Base-by-base conservation (phyloP, 176 grass and related monocot species). In the Melocanna baccifera region DNA sequence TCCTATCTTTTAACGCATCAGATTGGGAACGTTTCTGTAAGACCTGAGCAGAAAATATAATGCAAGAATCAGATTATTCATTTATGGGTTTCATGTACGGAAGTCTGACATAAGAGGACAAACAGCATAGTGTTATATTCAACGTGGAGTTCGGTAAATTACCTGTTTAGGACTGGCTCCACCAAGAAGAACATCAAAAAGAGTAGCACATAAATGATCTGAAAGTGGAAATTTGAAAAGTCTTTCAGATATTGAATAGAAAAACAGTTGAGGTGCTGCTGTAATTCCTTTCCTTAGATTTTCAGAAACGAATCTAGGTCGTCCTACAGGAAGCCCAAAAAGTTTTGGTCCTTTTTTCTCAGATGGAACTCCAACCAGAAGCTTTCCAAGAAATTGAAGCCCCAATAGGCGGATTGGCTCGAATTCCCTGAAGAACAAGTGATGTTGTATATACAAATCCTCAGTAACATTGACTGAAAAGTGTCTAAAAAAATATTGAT, bases 111-210 rank as follows among this genome's bases (percentile, higher is more conserved):
- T 36, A 12, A 81, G 62, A 77, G 19, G 56, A 80, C 45, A 80
- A 32, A 81, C 12, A 87, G 3, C 55, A 62, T 52, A 61, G 36
- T n/a, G 78, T 20, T 66, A 64, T 25, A 70, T 30, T 66, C 32
- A 62, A 57, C 32, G 57, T 51, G 34, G 71, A 78, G 72, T 78
- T 71, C 56, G 71, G 20, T 6, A 71, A 85, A 45, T 59, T 84
- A 98, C 96, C 96, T 98, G 96, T 86, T 98, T 95, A 90, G 96
- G 96, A 81, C 96, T 98, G 77, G 96, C 93, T 86, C 96, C 96
- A 64, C 96, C 96, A 93, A 98, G 96, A 88, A 98, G 93, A 83
- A 95, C 87, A 84, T 95, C 92, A 91, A 98, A 98, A 57, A 98
- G 86, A 82, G 89, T 90, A 37, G 96, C 96, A 82, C 90, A 91